phyloP scores from a whole-genome alignment of 176 grass and related monocot species.

The Avena eriantha region DNA sequence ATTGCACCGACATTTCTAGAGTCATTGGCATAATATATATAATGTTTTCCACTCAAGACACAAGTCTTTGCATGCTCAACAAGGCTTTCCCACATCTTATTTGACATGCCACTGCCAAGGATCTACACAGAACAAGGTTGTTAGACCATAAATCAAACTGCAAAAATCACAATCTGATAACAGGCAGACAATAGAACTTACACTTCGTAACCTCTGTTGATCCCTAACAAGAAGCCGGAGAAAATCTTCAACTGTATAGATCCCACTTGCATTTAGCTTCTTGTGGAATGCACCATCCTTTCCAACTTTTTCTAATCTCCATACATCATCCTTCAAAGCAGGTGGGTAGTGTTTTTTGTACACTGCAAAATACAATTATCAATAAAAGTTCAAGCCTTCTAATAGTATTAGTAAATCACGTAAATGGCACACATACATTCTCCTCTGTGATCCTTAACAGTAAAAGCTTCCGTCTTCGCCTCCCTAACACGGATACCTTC shows the following conservation, averaged over 20 bases:
- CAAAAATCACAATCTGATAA: constrained; percentile 37
- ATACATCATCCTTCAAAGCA: constrained; percentile 86
- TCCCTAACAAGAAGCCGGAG: constrained; percentile 88
- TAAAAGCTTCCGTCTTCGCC: constrained; percentile 92
- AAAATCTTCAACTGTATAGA: constrained; percentile 91
- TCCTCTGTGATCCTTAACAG: constrained; percentile 91
- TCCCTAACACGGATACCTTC: constrained; percentile 83
- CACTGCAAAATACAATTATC: constrained; percentile 61
- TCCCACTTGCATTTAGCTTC: constrained; percentile 69
- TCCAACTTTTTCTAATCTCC: constrained; percentile 94
- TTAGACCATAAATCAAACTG: constrained; percentile 37
- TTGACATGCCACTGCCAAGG: constrained; percentile 86
- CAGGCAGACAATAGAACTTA: constrained; percentile 52
- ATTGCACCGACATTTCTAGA: constrained; percentile 75
- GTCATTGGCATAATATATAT: constrained; percentile 74
- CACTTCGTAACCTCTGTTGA: constrained; percentile 71
- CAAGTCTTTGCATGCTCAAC: constrained; percentile 96
- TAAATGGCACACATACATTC: constrained; percentile 59
- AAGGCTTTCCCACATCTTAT: constrained; percentile 98
- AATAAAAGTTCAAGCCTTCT: constrained; percentile 23
- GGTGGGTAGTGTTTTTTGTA: constrained; percentile 98
- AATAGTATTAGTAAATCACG: constrained; percentile 35
- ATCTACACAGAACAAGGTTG: constrained; percentile 57
- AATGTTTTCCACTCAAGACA: constrained; percentile 84
- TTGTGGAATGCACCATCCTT: constrained; percentile 97